Conservation (phyloP, 805 yeast species). For the Hyphopichia homilentoma region DNA sequence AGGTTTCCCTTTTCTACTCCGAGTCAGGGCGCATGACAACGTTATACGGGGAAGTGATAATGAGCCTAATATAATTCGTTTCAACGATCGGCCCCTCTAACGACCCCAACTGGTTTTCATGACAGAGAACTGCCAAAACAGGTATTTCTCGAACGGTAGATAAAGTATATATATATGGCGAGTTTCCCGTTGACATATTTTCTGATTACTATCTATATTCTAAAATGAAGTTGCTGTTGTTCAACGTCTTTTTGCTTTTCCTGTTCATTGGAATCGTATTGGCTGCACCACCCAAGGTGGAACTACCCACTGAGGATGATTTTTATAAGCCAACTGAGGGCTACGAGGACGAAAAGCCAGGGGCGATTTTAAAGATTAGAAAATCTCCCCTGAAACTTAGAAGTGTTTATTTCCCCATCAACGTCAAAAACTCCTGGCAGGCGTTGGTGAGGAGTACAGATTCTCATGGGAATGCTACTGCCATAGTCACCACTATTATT, state of each 20-base stretch:
- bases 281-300: conserved; percentile 1
- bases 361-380: conserved; percentile 9
- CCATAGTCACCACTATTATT: conserved; percentile 15
- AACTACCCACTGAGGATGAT: conserved; percentile 9
- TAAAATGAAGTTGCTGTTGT: not conserved
- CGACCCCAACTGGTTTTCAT: too few relatives aligned
- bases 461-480: conserved; percentile 14
- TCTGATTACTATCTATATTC: not conserved
- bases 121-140: too few relatives aligned
- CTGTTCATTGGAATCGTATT: not conserved
- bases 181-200: too few relatives aligned
- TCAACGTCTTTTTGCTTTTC: not conserved
- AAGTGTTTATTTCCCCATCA: conserved; percentile 4
- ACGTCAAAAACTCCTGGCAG: conserved; percentile 17
- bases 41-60: too few relatives aligned
- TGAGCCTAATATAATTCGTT: too few relatives aligned
- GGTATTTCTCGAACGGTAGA: too few relatives aligned
- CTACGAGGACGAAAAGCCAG: conserved; percentile 6
- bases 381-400: conserved; percentile 6
- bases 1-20: too few relatives aligned
- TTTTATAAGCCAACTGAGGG: conserved; percentile 12
- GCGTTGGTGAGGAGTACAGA: conserved; percentile 21
- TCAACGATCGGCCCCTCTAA: too few relatives aligned
- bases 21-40: too few relatives aligned
- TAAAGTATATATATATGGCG: too few relatives aligned